Evolutionary conservation across 768 basidiomycete species (phyloP).

Genomic region (Termitomyces sp.): DNA sequence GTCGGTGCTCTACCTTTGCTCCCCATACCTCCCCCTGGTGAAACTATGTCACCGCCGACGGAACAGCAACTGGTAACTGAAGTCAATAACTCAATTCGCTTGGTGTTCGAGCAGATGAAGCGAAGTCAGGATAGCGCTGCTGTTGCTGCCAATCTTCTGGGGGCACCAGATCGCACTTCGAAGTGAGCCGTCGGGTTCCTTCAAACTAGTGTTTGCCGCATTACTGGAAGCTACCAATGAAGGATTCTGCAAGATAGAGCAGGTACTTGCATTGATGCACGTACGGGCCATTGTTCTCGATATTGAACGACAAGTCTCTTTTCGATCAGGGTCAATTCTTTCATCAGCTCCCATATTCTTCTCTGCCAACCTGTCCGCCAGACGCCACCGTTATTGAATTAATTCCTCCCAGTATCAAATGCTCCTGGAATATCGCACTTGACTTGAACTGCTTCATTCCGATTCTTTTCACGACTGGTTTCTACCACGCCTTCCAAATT

Average conservation of each 20-base stretch:
- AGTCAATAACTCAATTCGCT: constrained; percentile 41
- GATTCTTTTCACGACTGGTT: background rate
- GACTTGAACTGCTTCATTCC: background rate
- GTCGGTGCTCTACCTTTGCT: constrained; percentile 63
- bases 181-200: constrained; percentile 4
- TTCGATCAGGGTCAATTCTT: background rate
- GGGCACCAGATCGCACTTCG: constrained; percentile 15
- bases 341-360: no score
- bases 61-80: constrained; percentile 48
- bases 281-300: background rate
- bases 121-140: constrained; percentile 56
- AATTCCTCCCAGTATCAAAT: background rate
- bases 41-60: constrained; percentile 30
- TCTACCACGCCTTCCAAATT: background rate
- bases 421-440: no score
- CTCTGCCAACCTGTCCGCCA: background rate
- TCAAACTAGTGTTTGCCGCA: background rate
- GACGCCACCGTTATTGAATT: background rate
- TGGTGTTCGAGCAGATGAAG: constrained; percentile 49
- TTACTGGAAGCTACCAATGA: no score
- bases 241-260: background rate
- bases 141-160: constrained; percentile 38
- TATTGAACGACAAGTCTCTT: background rate
- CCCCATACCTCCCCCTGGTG: constrained; percentile 19
- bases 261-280: background rate